These are phyloP conservation scores for Nothophytophthora sp. DNA, from an alignment of 352 stramenopile species.

Conservation along the genomic window DNA sequence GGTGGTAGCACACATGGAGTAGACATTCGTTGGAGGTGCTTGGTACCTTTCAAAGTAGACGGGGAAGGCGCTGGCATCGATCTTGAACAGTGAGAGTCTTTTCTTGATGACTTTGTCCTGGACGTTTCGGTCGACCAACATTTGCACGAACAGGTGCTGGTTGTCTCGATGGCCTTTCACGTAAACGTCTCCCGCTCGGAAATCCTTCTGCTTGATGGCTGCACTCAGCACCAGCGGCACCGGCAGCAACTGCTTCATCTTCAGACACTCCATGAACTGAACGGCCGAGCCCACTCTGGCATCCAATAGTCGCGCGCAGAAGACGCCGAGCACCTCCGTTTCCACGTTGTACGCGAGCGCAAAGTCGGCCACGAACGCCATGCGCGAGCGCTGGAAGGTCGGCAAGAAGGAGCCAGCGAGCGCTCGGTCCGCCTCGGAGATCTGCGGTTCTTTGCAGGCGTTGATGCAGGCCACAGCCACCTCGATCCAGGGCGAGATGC, in stretches of 20 bases:
- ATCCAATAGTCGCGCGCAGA: slow-evolving; percentile 32
- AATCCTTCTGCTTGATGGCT: slow-evolving; percentile 52
- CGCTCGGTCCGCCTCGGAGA: slow-evolving; percentile 30
- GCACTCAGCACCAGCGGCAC: slow-evolving; percentile 36
- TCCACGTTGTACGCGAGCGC: slow-evolving; percentile 42
- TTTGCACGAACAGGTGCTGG: slow-evolving; percentile 51
- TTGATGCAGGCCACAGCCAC: slow-evolving; percentile 21
- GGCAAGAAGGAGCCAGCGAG: slow-evolving; percentile 50
- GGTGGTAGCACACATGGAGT: not conserved
- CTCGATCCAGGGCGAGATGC: slow-evolving; percentile 23
- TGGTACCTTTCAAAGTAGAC: slow-evolving; percentile 49
- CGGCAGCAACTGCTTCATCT: slow-evolving; percentile 47
- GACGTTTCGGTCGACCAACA: slow-evolving; percentile 44
- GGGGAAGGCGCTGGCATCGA: slow-evolving; percentile 58
- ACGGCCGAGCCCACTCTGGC: slow-evolving; percentile 35
- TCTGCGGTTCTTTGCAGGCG: slow-evolving; percentile 7
- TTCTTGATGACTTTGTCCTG: slow-evolving; percentile 78
- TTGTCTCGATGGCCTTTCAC: slow-evolving; percentile 33
- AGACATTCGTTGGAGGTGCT: too few relatives aligned
- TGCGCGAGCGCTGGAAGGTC: slow-evolving; percentile 30
- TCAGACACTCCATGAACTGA: slow-evolving; percentile 45
- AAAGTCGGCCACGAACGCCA: slow-evolving; percentile 44
- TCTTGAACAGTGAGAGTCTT: slow-evolving; percentile 55
- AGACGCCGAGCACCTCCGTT: slow-evolving; percentile 17
- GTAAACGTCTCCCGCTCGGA: slow-evolving; percentile 58